Percentiles rank a stretch among this genome's conserved stretches.
Evolutionary conservation across 345 rosid species (phyloP).

Genomic region (Clausena lansium): DNA sequence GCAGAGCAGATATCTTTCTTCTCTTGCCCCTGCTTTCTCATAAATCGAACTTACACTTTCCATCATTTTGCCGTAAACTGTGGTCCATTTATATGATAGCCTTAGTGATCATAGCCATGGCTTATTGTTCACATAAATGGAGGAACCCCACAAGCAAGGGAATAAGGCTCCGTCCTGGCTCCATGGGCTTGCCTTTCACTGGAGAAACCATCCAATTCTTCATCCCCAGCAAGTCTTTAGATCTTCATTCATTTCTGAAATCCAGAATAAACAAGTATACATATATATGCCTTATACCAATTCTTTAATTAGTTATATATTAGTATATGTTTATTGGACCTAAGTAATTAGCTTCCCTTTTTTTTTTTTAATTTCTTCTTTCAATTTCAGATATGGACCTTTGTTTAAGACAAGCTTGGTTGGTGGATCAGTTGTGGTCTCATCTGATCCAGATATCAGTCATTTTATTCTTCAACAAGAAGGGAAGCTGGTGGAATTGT

Average conservation of each 20-base stretch:
- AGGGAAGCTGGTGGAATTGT: conserved; percentile 19
- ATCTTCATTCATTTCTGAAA: conserved; percentile 29
- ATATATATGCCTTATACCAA: no score
- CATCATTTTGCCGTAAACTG: no score
- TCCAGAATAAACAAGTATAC: conserved; percentile 20
- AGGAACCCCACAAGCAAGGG: conserved; percentile 24
- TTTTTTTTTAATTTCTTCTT: background rate
- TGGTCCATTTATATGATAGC: no score
- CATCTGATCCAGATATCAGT: conserved; percentile 27
- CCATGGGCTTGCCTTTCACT: conserved; percentile 33
- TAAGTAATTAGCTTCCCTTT: no score
- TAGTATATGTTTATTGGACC: no score
- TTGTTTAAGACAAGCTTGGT: conserved; percentile 26
- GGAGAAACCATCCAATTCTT: conserved; percentile 37
- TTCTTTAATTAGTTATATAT: background rate
- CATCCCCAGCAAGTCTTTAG: conserved; percentile 26
- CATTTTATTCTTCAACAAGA: conserved; percentile 26
- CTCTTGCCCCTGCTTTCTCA: no score
- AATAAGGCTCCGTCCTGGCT: conserved; percentile 31
- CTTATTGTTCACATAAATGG: conserved; percentile 22
- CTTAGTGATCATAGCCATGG: no score
- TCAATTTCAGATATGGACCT: conserved; percentile 18
- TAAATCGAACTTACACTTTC: no score
- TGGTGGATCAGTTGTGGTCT: conserved; percentile 21
- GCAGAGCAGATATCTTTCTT: no score